Percentiles rank a stretch among this genome's conserved stretches.
Evolutionary conservation across 2,329 filamentous ascomycete species (phyloP).

Genomic region (Alternaria triticimaculans): DNA sequence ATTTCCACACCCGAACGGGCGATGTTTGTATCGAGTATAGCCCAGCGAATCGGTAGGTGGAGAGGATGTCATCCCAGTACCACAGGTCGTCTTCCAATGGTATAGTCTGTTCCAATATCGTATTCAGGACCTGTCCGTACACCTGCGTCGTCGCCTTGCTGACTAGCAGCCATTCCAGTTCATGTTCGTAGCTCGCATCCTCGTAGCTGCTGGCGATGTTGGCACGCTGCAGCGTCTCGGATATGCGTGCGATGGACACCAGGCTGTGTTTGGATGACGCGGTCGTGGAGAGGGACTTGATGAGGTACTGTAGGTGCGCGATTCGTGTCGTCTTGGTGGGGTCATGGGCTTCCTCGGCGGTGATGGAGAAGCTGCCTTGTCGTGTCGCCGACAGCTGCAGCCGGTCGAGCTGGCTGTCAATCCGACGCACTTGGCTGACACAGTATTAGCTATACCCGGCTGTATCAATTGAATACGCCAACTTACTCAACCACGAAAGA

Average conservation of each 20-base stretch:
- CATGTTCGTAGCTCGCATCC: conserved; percentile 65
- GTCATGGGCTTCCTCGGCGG: conserved; percentile 44
- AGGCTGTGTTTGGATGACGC: conserved; percentile 69
- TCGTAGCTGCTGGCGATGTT: conserved; percentile 54
- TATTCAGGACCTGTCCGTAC: conserved; percentile 80
- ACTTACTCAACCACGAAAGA: conserved; percentile 53
- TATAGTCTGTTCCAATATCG: conserved; percentile 81
- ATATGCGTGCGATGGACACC: conserved; percentile 63
- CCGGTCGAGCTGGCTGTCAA: conserved; percentile 65
- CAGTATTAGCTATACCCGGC: conserved; percentile 4
- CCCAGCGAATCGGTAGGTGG: conserved; percentile 77
- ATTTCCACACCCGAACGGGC: conserved; percentile 75
- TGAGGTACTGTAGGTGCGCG: conserved; percentile 67
- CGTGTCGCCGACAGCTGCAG: conserved; percentile 56
- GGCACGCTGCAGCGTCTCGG: conserved; percentile 68
- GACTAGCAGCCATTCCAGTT: conserved; percentile 88
- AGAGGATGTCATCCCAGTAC: conserved; percentile 93
- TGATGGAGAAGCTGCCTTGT: conserved; percentile 38
- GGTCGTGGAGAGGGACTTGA: conserved; percentile 74
- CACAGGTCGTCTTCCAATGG: conserved; percentile 85
- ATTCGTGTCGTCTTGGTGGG: conserved; percentile 58
- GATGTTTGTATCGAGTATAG: conserved; percentile 88
- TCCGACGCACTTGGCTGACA: conserved; percentile 60
- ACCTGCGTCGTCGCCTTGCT: conserved; percentile 92
- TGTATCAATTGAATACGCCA: neutral